Percentiles rank a stretch among this genome's conserved stretches.
Conservation (phyloP, 345 rosid species). For the Populus euphratica region DNA sequence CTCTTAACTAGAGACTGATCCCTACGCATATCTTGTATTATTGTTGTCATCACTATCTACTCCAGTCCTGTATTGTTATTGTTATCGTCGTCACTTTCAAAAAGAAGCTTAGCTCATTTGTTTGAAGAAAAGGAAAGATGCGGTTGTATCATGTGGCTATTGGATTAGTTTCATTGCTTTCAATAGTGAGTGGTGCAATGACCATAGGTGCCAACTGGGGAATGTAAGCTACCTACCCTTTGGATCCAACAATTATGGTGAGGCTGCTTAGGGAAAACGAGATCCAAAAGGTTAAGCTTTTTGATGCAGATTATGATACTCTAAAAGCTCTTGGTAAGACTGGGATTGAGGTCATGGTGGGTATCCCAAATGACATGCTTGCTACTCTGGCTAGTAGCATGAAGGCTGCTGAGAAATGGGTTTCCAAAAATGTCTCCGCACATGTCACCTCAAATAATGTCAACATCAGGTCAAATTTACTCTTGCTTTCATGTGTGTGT, state of each 20-base stretch:
- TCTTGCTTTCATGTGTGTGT: not conserved
- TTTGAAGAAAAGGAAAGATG: constrained; percentile 17
- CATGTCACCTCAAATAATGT: constrained; percentile 55
- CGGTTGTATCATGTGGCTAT: constrained; percentile 22
- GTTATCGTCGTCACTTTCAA: not conserved
- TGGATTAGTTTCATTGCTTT: constrained; percentile 24
- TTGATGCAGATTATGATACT: constrained; percentile 73
- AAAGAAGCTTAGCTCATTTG: not conserved
- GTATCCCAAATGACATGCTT: constrained; percentile 95
- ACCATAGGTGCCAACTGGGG: constrained; percentile 70
- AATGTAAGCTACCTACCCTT: constrained; percentile 71
- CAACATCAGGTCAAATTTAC: constrained; percentile 62
- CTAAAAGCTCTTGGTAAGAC: constrained; percentile 66
- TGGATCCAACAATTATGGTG: constrained; percentile 74
- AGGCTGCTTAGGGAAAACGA: constrained; percentile 62
- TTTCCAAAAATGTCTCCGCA: constrained; percentile 65
- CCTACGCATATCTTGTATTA: not conserved
- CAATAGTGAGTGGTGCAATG: constrained; percentile 35
- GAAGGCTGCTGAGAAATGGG: constrained; percentile 94
- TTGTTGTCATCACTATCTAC: not conserved
- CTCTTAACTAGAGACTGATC: not conserved
- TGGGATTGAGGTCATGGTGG: constrained; percentile 92
- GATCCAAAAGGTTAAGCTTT: constrained; percentile 83
- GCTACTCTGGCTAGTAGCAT: constrained; percentile 52
- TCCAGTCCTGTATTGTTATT: not conserved